phyloP scores from a whole-genome alignment of 208 protist genomes.

The Wallacemonas sp. region DNA sequence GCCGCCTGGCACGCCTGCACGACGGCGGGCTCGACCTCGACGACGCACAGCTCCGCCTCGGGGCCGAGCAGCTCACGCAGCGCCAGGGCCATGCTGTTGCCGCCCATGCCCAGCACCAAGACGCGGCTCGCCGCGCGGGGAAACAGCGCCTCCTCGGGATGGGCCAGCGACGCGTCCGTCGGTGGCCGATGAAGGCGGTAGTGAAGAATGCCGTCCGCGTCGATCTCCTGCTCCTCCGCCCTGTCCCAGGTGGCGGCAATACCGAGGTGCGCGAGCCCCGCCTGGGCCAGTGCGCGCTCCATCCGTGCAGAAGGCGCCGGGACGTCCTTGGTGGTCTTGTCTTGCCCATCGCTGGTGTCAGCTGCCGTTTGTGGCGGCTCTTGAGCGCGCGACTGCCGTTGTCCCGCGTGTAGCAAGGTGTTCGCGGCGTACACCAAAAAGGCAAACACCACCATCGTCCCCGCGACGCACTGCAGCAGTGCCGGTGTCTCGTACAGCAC shows the following conservation, averaged over 20 bases:
- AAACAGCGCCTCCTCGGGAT: constrained; percentile 19
- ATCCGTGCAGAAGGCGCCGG: neutral
- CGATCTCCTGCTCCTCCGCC: no score
- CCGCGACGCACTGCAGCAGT: constrained; percentile 72
- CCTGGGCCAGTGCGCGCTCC: neutral
- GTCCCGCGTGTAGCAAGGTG: constrained; percentile 7
- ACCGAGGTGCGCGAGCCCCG: neutral
- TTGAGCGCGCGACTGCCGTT: neutral
- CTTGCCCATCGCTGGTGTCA: neutral
- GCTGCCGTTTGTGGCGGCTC: neutral
- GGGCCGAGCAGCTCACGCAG: constrained; percentile 56
- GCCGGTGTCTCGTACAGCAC: constrained; percentile 45
- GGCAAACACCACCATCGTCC: constrained; percentile 76
- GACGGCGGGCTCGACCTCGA: constrained; percentile 74
- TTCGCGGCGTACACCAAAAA: constrained; percentile 45
- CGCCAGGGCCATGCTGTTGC: constrained; percentile 77
- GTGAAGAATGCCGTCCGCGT: neutral
- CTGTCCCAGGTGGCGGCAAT: neutral
- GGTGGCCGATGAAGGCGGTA: neutral
- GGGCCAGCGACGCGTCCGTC: no score
- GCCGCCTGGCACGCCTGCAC: constrained; percentile 42
- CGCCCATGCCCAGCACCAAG: constrained; percentile 79
- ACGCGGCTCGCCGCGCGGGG: constrained; percentile 33
- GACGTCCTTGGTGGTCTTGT: neutral
- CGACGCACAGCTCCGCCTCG: constrained; percentile 46